Evolutionary conservation across 805 yeast genomes (phyloP).

Genomic region (Metschnikowia sp.): DNA sequence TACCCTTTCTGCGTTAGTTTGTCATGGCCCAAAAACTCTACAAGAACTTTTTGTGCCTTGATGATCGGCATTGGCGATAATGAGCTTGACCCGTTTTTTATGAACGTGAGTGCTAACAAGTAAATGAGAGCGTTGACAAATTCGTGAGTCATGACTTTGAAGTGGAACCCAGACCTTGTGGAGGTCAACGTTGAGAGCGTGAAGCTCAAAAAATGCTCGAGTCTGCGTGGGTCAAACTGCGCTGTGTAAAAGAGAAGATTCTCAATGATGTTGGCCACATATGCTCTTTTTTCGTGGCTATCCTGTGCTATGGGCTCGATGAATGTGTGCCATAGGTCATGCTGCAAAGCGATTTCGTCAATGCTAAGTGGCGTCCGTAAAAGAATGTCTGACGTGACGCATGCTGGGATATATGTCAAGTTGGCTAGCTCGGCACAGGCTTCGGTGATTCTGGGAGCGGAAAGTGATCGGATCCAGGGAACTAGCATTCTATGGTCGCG

Average conservation of each 20-base stretch:
- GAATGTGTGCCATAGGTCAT: slow-evolving; percentile 34
- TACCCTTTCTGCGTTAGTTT: slow-evolving; percentile 28
- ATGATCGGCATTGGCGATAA: slow-evolving; percentile 15
- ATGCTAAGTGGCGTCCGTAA: slow-evolving; percentile 33
- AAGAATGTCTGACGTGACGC: slow-evolving; percentile 36
- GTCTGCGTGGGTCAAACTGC: slow-evolving; percentile 21
- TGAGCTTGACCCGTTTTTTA: slow-evolving; percentile 7
- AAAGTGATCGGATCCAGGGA: slow-evolving; percentile 32
- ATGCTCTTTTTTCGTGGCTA: slow-evolving; percentile 18
- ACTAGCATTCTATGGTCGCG: slow-evolving; percentile 1
- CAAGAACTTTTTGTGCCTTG: slow-evolving; percentile 29
- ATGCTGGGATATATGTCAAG: slow-evolving; percentile 33
- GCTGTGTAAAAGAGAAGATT: slow-evolving; percentile 28
- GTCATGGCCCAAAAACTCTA: slow-evolving; percentile 18
- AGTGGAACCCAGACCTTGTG: slow-evolving; percentile 20
- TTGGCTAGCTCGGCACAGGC: slow-evolving; percentile 33
- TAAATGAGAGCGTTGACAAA: slow-evolving; percentile 20
- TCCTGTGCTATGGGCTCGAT: slow-evolving; percentile 21
- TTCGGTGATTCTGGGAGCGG: slow-evolving; percentile 26
- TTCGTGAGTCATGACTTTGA: slow-evolving; percentile 14
- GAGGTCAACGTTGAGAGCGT: slow-evolving; percentile 20
- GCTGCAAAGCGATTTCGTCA: slow-evolving; percentile 32
- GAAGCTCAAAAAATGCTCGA: slow-evolving; percentile 18
- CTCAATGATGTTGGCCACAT: slow-evolving; percentile 19
- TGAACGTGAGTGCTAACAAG: slow-evolving; percentile 22